Percentiles rank a stretch among this genome's conserved stretches.
phyloP scores from a whole-genome alignment of 2,329 filamentous ascomycete genomes.

The Lomentospora prolificans region DNA sequence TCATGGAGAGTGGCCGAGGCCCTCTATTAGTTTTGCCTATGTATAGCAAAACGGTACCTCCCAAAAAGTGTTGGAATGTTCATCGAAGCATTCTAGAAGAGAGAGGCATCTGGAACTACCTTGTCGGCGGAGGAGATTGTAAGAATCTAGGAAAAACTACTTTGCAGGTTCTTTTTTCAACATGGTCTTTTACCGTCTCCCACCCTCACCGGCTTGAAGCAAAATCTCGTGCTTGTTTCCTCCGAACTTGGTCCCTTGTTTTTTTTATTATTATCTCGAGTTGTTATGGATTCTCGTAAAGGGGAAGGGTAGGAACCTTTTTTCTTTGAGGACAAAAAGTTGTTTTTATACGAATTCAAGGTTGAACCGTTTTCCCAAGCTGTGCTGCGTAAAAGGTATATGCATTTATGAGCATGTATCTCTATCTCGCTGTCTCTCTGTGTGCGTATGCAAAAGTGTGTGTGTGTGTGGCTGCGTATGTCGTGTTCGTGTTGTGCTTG shows the following conservation, averaged over 20 bases:
- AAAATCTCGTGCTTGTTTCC: background rate
- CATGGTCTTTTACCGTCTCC: background rate
- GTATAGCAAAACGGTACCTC: background rate
- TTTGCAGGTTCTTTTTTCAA: background rate
- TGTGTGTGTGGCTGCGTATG: background rate
- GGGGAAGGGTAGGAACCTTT: conserved; percentile 3
- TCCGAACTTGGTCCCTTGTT: background rate
- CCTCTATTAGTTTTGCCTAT: background rate
- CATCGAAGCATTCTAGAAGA: background rate
- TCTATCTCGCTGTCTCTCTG: conserved; percentile 7
- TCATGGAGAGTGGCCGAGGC: background rate
- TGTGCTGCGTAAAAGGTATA: too few species aligned
- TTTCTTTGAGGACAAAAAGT: conserved; percentile 4
- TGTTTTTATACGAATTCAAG: conserved; percentile 6
- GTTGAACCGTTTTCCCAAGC: background rate
- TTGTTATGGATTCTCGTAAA: conserved; percentile 1
- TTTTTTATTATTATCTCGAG: background rate
- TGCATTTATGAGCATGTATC: too few species aligned
- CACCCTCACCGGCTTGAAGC: background rate
- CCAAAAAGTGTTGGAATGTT: background rate
- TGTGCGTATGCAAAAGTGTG: background rate
- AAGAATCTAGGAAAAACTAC: background rate
- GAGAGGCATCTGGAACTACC: background rate
- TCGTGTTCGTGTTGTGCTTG: background rate
- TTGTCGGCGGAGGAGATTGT: background rate